A percentile compares a stretch with the other conserved stretches of the same genome.
Evolutionary conservation across 2,329 filamentous ascomycete genomes (phyloP).

Genomic region (Pezicula carpinea): DNA sequence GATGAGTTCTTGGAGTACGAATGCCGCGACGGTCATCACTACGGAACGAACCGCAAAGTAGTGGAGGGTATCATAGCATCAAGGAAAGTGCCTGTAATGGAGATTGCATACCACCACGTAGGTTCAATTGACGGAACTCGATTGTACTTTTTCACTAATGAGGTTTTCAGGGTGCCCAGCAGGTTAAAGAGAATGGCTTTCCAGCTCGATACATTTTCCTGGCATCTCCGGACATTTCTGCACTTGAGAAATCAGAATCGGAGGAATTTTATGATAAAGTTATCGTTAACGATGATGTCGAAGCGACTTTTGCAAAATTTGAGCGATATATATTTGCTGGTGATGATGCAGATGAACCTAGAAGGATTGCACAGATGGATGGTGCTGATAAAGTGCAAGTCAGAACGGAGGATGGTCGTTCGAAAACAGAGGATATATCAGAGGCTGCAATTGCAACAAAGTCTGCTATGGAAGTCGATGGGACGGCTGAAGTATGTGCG

Average conservation of each 20-base stretch:
- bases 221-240: constrained; percentile 35
- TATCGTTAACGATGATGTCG: constrained; percentile 46
- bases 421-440: constrained; percentile 5
- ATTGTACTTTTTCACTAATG: neutral
- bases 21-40: constrained; percentile 43
- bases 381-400: neutral
- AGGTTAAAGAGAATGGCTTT: constrained; percentile 53
- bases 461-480: constrained; percentile 1
- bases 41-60: constrained; percentile 51
- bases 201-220: constrained; percentile 51
- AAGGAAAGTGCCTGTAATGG: constrained; percentile 56
- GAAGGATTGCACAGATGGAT: neutral
- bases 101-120: constrained; percentile 50
- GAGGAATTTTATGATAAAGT: constrained; percentile 46
- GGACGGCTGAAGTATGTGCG: neutral
- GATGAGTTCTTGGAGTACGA: constrained; percentile 56
- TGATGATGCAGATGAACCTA: constrained; percentile 8
- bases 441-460: neutral
- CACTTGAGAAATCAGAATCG: constrained; percentile 32
- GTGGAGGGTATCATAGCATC: constrained; percentile 46
- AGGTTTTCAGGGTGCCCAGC: constrained; percentile 43
- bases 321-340: constrained; percentile 42
- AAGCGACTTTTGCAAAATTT: constrained; percentile 43
- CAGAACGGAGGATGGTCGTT: neutral
- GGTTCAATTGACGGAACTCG: constrained; percentile 15